A percentile compares a stretch with the other conserved stretches of the same genome.
Evolutionary conservation across 73 alveolate genomes (phyloP).

Genomic region (Symbiodinium natans): DNA sequence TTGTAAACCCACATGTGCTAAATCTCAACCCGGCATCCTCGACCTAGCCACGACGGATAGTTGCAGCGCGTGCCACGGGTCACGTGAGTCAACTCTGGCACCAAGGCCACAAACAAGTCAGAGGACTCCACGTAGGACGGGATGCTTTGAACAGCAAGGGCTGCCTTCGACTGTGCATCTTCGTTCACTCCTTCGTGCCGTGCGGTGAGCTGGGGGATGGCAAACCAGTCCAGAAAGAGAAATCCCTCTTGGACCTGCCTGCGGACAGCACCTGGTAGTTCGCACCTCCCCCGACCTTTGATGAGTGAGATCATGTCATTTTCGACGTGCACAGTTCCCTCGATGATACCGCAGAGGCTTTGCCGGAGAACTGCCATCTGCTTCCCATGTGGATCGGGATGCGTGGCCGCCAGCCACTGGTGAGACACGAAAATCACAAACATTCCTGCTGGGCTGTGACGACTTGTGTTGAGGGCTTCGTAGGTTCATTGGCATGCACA

Average conservation of each 20-base stretch:
- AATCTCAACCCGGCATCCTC: too few species aligned
- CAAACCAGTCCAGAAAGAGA: slow-evolving; percentile 1
- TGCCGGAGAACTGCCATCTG: background rate
- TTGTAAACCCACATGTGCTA: too few species aligned
- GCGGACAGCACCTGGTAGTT: background rate
- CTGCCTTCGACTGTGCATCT: background rate
- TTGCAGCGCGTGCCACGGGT: slow-evolving; percentile 2
- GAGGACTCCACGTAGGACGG: background rate
- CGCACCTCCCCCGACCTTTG: background rate
- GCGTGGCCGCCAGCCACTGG: slow-evolving; percentile 5
- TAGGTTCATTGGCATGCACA: too few species aligned
- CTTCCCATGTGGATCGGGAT: background rate
- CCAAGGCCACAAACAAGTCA: background rate
- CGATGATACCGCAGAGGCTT: background rate
- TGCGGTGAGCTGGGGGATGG: background rate
- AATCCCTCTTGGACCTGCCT: background rate
- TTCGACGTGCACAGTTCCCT: background rate
- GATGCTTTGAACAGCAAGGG: background rate
- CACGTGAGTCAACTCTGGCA: background rate
- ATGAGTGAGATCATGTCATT: background rate
- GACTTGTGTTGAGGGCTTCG: too few species aligned
- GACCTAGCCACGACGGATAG: background rate
- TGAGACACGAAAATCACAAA: slow-evolving; percentile 6
- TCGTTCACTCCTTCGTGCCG: slow-evolving; percentile 7
- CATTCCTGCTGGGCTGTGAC: background rate